phyloP scores from a whole-genome alignment of 2,329 filamentous ascomycete species.

The Aspergillus floridensis region DNA sequence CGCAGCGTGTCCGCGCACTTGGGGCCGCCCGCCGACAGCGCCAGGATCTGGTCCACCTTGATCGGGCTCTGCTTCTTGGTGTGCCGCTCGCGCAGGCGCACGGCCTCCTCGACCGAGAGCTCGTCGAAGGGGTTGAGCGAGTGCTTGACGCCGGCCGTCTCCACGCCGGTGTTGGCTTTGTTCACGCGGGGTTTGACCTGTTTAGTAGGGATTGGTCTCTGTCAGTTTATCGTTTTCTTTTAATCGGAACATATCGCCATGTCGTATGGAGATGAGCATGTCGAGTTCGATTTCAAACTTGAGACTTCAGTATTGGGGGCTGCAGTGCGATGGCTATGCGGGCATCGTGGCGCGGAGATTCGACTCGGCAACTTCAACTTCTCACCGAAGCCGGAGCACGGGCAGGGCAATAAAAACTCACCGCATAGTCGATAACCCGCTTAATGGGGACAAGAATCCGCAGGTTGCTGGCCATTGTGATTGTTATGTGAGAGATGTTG shows the following conservation, averaged over 20 bases:
- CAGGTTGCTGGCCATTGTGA: conserved; percentile 51
- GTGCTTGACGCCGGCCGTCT: conserved; percentile 91
- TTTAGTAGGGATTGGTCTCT: background rate
- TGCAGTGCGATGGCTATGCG: background rate
- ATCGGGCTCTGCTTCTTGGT: conserved; percentile 49
- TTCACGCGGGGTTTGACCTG: conserved; percentile 70
- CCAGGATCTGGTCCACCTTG: conserved; percentile 87
- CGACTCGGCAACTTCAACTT: conserved; percentile 6
- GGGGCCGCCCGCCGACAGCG: conserved; percentile 80
- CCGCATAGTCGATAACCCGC: conserved; percentile 83
- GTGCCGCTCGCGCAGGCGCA: conserved; percentile 88
- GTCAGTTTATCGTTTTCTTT: background rate
- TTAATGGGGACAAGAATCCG: conserved; percentile 79
- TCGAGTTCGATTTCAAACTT: background rate
- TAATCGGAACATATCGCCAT: background rate
- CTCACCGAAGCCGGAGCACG: conserved; percentile 22
- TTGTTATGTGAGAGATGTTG: background rate
- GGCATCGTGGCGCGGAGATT: background rate
- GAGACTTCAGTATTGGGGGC: background rate
- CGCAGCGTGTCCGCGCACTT: conserved; percentile 87
- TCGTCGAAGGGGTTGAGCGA: conserved; percentile 99
- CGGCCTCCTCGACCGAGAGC: conserved; percentile 93
- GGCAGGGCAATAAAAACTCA: conserved; percentile 44
- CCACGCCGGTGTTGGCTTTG: conserved; percentile 76
- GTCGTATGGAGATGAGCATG: background rate